Conservation (phyloP, 106 monocot species). For the Agapanthus africanus region DNA sequence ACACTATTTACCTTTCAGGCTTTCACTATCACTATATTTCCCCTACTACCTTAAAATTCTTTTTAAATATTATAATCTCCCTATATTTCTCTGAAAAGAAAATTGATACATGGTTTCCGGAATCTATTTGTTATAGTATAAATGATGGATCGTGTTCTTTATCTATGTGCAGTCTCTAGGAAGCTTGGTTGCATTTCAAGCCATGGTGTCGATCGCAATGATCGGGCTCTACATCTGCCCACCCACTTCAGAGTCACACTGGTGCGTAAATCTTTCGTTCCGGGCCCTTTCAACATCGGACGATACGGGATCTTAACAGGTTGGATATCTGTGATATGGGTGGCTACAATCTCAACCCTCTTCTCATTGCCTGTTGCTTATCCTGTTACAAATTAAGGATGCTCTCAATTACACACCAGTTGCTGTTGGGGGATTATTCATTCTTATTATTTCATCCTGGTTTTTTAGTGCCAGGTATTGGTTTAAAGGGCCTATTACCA, state of each 20-base stretch:
- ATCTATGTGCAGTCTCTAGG: constrained; percentile 13
- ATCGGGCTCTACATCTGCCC: constrained; percentile 34
- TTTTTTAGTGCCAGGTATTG: constrained; percentile 57
- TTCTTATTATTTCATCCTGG: constrained; percentile 52
- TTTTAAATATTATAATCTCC: too few relatives aligned
- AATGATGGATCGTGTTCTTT: too few relatives aligned
- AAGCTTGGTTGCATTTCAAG: constrained; percentile 20
- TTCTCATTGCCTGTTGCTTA: constrained; percentile 84
- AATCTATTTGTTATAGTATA: too few relatives aligned
- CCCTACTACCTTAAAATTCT: too few relatives aligned
- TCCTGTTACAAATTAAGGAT: constrained; percentile 65
- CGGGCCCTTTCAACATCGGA: constrained; percentile 76
- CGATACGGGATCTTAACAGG: constrained; percentile 43
- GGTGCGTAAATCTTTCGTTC: constrained; percentile 50
- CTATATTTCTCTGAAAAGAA: too few relatives aligned
- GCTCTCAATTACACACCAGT: constrained; percentile 85
- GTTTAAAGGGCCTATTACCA: constrained; percentile 78
- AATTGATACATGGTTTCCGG: too few relatives aligned
- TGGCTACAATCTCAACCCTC: constrained; percentile 57
- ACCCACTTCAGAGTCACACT: constrained; percentile 70
- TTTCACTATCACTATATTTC: too few relatives aligned
- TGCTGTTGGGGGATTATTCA: constrained; percentile 66
- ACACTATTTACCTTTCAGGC: too few relatives aligned
- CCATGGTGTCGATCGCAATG: constrained; percentile 21
- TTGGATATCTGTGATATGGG: constrained; percentile 75